phyloP scores from a whole-genome alignment of 2,329 filamentous ascomycete species.

The Epichloe bromicola region DNA sequence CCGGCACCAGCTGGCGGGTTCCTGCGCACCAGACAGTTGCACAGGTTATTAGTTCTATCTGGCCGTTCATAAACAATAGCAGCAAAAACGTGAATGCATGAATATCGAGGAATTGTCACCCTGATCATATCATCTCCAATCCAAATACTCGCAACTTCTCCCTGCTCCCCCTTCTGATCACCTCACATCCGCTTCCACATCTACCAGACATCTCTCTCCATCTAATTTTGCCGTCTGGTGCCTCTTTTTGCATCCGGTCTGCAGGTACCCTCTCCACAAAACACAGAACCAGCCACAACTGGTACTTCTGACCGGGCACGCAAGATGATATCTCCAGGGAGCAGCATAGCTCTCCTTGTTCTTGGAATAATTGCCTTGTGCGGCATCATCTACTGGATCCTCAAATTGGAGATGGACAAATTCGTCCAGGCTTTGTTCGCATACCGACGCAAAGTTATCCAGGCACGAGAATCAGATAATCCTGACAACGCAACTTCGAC shows the following conservation, averaged over 20 bases:
- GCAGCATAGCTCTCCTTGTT: constrained; percentile 19
- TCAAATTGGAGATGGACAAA: constrained; percentile 15
- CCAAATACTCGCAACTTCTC: neutral
- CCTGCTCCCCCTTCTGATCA: neutral
- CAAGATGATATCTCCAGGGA: constrained; percentile 7
- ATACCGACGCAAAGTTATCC: constrained; percentile 6
- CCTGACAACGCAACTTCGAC: neutral
- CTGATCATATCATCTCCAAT: neutral
- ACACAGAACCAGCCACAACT: neutral
- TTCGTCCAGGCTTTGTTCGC: constrained; percentile 17
- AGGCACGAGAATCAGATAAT: neutral
- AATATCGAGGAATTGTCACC: neutral
- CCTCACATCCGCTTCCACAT: neutral
- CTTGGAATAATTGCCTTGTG: constrained; percentile 18
- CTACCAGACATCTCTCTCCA: neutral
- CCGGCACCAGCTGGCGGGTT: neutral
- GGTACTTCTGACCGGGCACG: neutral
- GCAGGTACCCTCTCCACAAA: neutral
- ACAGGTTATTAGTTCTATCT: neutral
- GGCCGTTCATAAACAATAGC: neutral
- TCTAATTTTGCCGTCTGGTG: neutral
- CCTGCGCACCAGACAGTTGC: neutral
- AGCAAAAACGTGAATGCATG: neutral
- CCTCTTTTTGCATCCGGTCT: neutral
- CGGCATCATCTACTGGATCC: constrained; percentile 16